phyloP scores from a whole-genome alignment of 192 early-diverging fungal genomes.

The Coemansia sp. region DNA sequence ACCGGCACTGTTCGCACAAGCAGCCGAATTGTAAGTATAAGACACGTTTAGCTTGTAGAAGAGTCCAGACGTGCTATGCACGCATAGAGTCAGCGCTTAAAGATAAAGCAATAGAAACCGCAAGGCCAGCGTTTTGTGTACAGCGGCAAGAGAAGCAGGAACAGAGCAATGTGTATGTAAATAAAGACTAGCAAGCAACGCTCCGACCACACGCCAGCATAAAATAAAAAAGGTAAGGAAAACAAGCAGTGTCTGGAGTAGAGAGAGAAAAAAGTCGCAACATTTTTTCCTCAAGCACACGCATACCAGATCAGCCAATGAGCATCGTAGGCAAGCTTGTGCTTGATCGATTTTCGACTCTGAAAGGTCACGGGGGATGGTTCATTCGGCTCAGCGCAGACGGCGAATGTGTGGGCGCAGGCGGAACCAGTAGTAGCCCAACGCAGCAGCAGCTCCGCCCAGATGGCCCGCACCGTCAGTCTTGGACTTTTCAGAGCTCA shows the following conservation, averaged over 20 bases:
- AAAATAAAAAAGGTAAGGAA: neutral
- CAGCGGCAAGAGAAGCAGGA: neutral
- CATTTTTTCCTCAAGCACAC: slow-evolving; percentile 3
- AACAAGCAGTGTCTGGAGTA: neutral
- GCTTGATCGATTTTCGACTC: neutral
- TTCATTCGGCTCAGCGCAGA: slow-evolving; percentile 21
- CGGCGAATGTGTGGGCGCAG: slow-evolving; percentile 44
- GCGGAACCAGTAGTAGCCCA: slow-evolving; percentile 56
- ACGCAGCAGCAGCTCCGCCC: slow-evolving; percentile 47
- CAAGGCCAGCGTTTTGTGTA: neutral
- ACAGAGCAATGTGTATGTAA: neutral
- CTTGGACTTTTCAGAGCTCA: slow-evolving; percentile 12
- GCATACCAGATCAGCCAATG: slow-evolving; percentile 9
- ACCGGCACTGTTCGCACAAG: neutral
- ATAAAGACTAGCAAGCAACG: slow-evolving; percentile 1
- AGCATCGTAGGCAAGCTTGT: neutral
- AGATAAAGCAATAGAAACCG: neutral
- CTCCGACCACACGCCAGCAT: neutral
- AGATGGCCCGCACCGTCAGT: slow-evolving; percentile 56
- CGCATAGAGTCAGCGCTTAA: neutral
- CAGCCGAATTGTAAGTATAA: slow-evolving; percentile 1
- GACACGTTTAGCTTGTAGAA: neutral
- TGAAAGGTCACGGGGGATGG: neutral
- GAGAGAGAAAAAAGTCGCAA: neutral
- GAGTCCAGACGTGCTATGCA: neutral